Conservation (phyloP, 495 filamentous ascomycete genomes). For the Chaetomium cochliodes region DNA sequence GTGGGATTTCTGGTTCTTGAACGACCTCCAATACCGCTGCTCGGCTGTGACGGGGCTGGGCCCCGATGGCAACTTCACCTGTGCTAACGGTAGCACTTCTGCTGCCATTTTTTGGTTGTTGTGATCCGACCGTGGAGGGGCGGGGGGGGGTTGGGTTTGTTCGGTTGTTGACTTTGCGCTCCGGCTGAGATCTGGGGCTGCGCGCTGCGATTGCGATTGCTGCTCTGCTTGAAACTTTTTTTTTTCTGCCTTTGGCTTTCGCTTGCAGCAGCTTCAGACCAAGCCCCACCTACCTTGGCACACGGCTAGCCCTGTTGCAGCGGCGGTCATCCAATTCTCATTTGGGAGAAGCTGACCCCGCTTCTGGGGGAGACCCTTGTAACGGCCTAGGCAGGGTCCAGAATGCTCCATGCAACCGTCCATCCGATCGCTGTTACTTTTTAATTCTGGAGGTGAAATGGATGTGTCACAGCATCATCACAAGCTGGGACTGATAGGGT, state of each 20-base stretch:
- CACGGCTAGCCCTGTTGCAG: neutral
- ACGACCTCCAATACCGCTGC: slow-evolving; percentile 88
- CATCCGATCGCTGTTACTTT: neutral
- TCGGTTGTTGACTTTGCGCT: slow-evolving; percentile 4
- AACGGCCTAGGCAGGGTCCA: neutral
- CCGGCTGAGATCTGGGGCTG: neutral
- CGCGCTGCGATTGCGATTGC: slow-evolving; percentile 3
- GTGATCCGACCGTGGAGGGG: slow-evolving; percentile 7
- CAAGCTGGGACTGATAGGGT: no score
- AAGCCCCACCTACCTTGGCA: neutral
- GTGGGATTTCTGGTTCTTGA: slow-evolving; percentile 82
- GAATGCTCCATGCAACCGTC: slow-evolving; percentile 2
- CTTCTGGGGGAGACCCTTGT: neutral
- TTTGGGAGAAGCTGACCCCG: neutral
- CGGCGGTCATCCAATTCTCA: slow-evolving; percentile 1
- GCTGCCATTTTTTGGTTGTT: slow-evolving; percentile 77
- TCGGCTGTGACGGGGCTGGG: slow-evolving; percentile 76
- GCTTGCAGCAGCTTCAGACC: neutral
- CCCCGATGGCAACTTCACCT: slow-evolving; percentile 76
- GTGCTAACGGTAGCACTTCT: slow-evolving; percentile 75
- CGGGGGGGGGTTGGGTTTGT: neutral
- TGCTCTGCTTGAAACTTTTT: slow-evolving; percentile 20
- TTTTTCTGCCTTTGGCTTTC: slow-evolving; percentile 14
- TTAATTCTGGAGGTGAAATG: neutral
- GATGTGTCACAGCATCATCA: neutral